Evolutionary conservation across 257 asterid genomes (phyloP).

Genomic region (Solanum piurae): DNA sequence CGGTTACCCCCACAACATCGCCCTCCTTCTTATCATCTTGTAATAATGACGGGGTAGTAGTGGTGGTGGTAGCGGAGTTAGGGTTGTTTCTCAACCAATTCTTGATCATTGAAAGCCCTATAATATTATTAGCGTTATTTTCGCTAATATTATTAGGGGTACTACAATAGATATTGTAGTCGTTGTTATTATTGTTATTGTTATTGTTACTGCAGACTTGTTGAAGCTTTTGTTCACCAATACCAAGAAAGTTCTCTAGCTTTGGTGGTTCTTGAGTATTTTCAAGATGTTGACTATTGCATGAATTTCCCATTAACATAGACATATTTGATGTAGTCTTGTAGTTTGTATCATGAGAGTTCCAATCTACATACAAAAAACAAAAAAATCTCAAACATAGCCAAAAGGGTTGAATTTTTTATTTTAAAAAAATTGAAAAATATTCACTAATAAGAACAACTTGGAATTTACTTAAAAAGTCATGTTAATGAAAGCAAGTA

Average conservation of each 20-base stretch:
- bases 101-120: conserved; percentile 79
- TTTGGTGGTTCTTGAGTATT: conserved; percentile 39
- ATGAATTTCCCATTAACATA: conserved; percentile 15
- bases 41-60: not conserved
- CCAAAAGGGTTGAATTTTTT: not conserved
- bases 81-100: conserved; percentile 66
- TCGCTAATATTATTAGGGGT: not conserved
- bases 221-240: conserved; percentile 11
- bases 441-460: not conserved
- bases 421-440: not conserved
- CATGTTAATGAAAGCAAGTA: not conserved
- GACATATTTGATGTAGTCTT: conserved; percentile 11
- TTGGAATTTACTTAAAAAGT: not conserved
- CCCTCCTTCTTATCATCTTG: conserved; percentile 5
- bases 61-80: not conserved
- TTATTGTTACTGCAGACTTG: not conserved
- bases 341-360: conserved; percentile 11
- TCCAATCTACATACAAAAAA: conserved; percentile 39
- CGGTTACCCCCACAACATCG: not conserved
- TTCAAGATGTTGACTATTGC: conserved; percentile 20
- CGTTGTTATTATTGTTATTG: not conserved
- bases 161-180: not conserved
- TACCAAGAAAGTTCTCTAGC: conserved; percentile 57
- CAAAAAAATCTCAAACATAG: not conserved
- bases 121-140: conserved; percentile 6